Percentiles rank a stretch among this genome's conserved stretches.
Conservation (phyloP, 768 basidiomycete genomes). For the Collybia sp. region DNA sequence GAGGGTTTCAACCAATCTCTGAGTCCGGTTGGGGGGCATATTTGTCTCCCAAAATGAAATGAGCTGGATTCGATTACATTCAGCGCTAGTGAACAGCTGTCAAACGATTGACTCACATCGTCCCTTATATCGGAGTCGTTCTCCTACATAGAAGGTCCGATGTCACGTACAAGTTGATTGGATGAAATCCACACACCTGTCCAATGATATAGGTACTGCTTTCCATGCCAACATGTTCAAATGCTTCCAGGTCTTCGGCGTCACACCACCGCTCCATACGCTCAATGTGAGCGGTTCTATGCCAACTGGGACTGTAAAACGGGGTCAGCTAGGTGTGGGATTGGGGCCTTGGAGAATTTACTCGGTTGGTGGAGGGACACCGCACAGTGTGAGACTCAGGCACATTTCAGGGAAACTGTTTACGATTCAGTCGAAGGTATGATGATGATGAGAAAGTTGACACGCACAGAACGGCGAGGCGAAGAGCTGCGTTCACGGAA, state of each 20-base stretch:
- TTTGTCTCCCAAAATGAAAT: conserved; percentile 59
- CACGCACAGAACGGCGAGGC: conserved; percentile 63
- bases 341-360: conserved; percentile 26
- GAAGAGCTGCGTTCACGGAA: conserved; percentile 51
- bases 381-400: conserved; percentile 62
- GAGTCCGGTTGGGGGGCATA: conserved; percentile 50
- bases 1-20: conserved; percentile 46
- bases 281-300: conserved; percentile 57
- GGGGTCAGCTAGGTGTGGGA: conserved; percentile 3
- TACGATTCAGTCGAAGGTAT: not conserved
- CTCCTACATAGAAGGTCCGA: conserved; percentile 27
- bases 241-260: conserved; percentile 60
- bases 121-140: conserved; percentile 56
- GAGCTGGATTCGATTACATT: conserved; percentile 34
- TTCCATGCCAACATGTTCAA: conserved; percentile 64
- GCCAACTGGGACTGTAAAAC: conserved; percentile 49
- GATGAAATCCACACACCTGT: conserved; percentile 33
- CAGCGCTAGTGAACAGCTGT: not conserved
- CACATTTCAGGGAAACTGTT: conserved; percentile 69
- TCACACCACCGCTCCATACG: conserved; percentile 58
- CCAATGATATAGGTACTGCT: conserved; percentile 51
- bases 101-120: conserved; percentile 39
- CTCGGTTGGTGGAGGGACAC: conserved; percentile 66
- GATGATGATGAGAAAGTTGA: not conserved
- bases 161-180: not conserved